phyloP scores from a whole-genome alignment of 805 yeast species.

The Metschnikowia amazonensis region DNA sequence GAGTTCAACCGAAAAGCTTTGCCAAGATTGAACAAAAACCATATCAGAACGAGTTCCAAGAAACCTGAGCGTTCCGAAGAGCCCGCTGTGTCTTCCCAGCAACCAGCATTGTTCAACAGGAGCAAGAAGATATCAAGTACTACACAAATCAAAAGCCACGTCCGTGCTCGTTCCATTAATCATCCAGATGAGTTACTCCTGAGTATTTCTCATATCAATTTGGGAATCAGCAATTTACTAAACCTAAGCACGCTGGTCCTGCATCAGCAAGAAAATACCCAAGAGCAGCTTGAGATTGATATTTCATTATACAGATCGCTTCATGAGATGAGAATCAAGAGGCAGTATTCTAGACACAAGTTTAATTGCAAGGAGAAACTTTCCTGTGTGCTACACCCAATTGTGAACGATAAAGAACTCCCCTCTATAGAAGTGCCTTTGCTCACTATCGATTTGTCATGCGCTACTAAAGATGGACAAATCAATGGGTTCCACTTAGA shows the following conservation, averaged over 20 bases:
- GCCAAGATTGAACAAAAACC: conserved; percentile 30
- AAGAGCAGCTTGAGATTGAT: conserved; percentile 26
- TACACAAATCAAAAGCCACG: conserved; percentile 6
- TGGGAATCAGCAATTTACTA: conserved; percentile 18
- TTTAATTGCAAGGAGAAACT: conserved; percentile 14
- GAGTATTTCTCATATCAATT: conserved; percentile 12
- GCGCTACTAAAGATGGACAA: conserved; percentile 33
- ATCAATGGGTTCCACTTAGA: conserved; percentile 32
- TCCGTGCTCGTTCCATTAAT: conserved; percentile 9
- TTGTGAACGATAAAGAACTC: conserved; percentile 33
- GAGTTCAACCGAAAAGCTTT: conserved; percentile 42
- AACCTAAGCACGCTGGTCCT: conserved; percentile 10
- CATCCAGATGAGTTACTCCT: conserved; percentile 13
- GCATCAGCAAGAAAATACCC: conserved; percentile 10
- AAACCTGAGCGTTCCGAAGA: conserved; percentile 1
- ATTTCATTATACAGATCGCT: conserved; percentile 32
- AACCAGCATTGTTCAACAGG: background rate
- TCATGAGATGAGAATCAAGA: conserved; percentile 32
- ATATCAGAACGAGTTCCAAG: conserved; percentile 9
- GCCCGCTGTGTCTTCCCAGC: background rate
- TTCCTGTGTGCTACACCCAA: conserved; percentile 32
- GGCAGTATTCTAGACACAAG: conserved; percentile 26
- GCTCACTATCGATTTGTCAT: conserved; percentile 30
- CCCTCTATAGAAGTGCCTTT: conserved; percentile 39
- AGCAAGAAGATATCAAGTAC: background rate